Evolutionary conservation across 176 grass and related monocot genomes (phyloP).

Genomic region (Hyparrhenia diplandra): DNA sequence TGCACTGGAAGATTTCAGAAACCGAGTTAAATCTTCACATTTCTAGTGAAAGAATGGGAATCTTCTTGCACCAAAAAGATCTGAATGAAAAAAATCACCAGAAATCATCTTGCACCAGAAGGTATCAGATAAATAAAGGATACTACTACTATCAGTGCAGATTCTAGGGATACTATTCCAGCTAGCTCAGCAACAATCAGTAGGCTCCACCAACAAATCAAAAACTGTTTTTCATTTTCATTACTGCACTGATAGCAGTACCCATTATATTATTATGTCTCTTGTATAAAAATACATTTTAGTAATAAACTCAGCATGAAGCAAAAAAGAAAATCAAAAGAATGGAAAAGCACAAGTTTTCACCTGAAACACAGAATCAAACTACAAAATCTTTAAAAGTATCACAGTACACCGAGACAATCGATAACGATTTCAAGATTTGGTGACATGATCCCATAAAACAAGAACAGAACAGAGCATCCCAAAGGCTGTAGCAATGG

Average conservation of each 20-base stretch:
- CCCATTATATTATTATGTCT: not conserved
- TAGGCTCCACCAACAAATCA: not conserved
- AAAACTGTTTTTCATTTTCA: not conserved
- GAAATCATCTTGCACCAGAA: too few species aligned
- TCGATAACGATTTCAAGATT: not conserved
- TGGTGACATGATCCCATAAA: not conserved
- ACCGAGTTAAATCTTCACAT: conserved; percentile 5
- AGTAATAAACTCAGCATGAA: not conserved
- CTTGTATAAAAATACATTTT: not conserved
- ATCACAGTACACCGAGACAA: not conserved
- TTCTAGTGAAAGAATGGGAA: conserved; percentile 1
- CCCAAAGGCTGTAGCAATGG: not conserved
- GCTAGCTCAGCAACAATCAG: not conserved
- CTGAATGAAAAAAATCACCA: not conserved
- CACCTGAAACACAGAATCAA: not conserved
- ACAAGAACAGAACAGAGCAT: not conserved
- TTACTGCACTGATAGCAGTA: not conserved
- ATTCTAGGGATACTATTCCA: not conserved
- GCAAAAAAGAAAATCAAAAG: not conserved
- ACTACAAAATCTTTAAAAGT: not conserved
- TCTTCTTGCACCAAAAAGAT: not conserved
- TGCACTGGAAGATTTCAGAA: not conserved
- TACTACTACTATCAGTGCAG: not conserved
- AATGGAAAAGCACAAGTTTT: not conserved
- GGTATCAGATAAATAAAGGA: too few species aligned